phyloP scores from a whole-genome alignment of 31 red algal genomes.

The Odonthalia washingtoniensis region DNA sequence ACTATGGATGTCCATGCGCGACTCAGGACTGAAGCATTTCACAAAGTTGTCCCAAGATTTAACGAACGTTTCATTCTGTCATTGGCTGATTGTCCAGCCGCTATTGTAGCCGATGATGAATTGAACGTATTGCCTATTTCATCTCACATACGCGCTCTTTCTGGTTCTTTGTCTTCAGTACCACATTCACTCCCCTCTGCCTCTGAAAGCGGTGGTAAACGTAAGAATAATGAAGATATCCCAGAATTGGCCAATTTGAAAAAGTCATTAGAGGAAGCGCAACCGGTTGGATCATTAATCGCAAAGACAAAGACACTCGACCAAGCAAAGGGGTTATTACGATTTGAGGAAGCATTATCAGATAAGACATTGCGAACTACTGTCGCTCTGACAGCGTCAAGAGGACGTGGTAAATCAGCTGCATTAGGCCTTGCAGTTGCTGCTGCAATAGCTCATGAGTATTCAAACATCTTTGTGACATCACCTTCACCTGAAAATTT shows the following conservation, averaged over 20 bases:
- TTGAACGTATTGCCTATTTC: conserved; percentile 91
- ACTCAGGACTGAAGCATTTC: conserved; percentile 77
- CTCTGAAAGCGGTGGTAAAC: neutral
- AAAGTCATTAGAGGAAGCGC: conserved; percentile 69
- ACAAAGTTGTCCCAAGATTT: conserved; percentile 80
- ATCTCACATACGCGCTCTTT: conserved; percentile 56
- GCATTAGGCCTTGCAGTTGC: conserved; percentile 93
- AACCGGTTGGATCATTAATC: conserved; percentile 71
- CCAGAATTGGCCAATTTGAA: conserved; percentile 73
- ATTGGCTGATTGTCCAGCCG: conserved; percentile 68
- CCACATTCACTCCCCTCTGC: neutral
- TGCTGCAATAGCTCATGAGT: conserved; percentile 79
- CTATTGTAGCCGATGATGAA: conserved; percentile 94
- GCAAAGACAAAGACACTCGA: conserved; percentile 82
- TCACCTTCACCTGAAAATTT: conserved; percentile 91
- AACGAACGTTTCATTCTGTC: conserved; percentile 95
- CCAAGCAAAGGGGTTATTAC: conserved; percentile 87
- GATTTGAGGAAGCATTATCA: conserved; percentile 79
- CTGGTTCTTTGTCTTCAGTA: neutral
- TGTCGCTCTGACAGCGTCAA: conserved; percentile 87
- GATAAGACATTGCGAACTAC: conserved; percentile 82
- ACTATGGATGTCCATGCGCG: conserved; percentile 93
- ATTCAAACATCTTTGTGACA: conserved; percentile 94
- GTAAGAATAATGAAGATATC: neutral
- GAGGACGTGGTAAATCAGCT: conserved; percentile 96